Base-by-base conservation (phyloP, 768 basidiomycete genomes). In the Cyclocybe aegerita region DNA sequence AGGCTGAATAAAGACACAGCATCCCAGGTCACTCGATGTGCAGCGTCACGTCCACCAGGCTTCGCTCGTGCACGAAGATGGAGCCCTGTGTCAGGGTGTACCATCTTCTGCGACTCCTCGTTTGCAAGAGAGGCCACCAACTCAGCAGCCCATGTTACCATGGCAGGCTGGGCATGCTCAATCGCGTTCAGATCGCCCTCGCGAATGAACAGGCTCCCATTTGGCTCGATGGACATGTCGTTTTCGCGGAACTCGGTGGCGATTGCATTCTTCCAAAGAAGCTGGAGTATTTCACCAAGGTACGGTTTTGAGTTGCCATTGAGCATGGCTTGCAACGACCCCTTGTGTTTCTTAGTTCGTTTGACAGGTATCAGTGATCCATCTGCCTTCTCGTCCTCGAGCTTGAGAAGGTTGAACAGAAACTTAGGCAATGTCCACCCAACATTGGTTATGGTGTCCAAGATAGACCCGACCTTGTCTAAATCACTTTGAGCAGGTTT, bases 251-350 rank as follows among this genome's bases (percentile, higher is more conserved):
- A 49, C 8, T 17, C 17, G 9, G 29, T 38, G 14, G n/a, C 8
- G 10, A 12, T 14, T n/a, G 57, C 34, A 52, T 46, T 49, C 33
- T 43, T 7, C 15, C 50, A 46, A 2, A 54, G 35, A 9, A 52
- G 35, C 12, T 58, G 30, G 34, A 58, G 38, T 16, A 55, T 52
- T 10, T 29, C 30, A 12, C 50, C 50, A 43, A 58, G 47, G n/a
- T 40, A 36, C 16, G 57, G 54, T 42, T 58, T 55, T 42, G 54
- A 48, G 15, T 45, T 39, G 2, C 57, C 53, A 42, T 55, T 48
- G 7, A 58, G 32, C 15, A 56, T 12, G 17, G 55, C 12, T 23
- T 23, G 23, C 23, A 23, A 23, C 4, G 23, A 23, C 23, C 23
- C 23, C 23, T 23, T 23, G 23, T 23, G 23, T 23, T 23, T 23